These are phyloP conservation scores for Cyamopsis tetragonoloba DNA, from an alignment of 306 rosid genomes.

Conservation along the genomic window DNA sequence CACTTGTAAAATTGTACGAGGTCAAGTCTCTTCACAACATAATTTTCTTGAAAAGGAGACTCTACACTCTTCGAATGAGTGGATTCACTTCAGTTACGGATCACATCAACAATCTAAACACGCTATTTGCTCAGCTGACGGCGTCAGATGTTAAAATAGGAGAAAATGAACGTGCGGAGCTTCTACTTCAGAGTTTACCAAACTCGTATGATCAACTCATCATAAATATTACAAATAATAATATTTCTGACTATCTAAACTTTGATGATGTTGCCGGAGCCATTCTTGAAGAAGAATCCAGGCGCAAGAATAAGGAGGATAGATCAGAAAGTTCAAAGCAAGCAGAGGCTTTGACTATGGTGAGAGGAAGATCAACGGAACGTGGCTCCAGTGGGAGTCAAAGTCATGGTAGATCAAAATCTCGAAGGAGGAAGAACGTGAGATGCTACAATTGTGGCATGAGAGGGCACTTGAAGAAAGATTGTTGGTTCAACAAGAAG, in stretches of 20 bases:
- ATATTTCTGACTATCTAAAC: not conserved
- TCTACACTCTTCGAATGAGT: not conserved
- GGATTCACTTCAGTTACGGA: not conserved
- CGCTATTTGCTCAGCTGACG: not conserved
- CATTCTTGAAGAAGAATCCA: not conserved
- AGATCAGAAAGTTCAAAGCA: not conserved
- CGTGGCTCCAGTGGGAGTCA: not conserved
- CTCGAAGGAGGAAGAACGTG: not conserved
- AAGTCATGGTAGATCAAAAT: not conserved
- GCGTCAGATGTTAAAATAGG: not conserved
- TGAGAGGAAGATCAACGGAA: not conserved
- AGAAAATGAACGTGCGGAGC: not conserved
- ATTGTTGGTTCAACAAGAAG: too few relatives aligned
- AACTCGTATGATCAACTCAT: too few relatives aligned
- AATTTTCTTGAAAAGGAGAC: too few relatives aligned
- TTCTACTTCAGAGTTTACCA: not conserved
- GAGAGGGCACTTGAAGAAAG: not conserved
- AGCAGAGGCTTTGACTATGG: not conserved
- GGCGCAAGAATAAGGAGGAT: not conserved
- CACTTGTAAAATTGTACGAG: not conserved
- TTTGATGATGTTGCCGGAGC: not conserved
- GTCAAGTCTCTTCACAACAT: slow-evolving; percentile 4
- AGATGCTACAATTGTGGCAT: not conserved
- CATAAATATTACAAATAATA: not conserved
- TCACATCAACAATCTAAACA: not conserved